phyloP scores from a whole-genome alignment of 2,329 filamentous ascomycete genomes.

The Penicillium sp. region DNA sequence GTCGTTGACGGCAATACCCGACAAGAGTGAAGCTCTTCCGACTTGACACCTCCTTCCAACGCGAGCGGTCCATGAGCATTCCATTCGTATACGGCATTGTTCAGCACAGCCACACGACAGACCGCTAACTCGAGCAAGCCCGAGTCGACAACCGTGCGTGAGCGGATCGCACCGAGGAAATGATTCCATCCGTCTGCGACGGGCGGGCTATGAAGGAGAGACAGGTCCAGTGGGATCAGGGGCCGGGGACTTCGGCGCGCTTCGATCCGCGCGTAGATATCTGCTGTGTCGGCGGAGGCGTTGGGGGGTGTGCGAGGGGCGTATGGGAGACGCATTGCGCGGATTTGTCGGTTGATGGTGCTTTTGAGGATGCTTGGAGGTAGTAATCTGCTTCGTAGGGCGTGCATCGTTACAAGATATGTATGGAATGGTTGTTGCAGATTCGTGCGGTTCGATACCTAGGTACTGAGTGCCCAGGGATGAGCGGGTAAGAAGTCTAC shows the following conservation, averaged over 20 bases:
- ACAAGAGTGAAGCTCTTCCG: conserved; percentile 46
- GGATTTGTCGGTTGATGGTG: too few relatives aligned
- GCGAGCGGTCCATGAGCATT: conserved; percentile 66
- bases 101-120: conserved; percentile 71
- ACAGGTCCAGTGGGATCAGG: conserved; percentile 65
- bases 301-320: conserved; percentile 22
- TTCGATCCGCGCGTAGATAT: conserved; percentile 25
- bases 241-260: conserved; percentile 51
- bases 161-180: conserved; percentile 52
- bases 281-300: conserved; percentile 19
- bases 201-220: conserved; percentile 66
- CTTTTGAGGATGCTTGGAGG: too few relatives aligned
- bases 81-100: conserved; percentile 81
- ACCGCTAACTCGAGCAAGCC: conserved; percentile 69
- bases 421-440: too few relatives aligned
- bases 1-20: conserved; percentile 49
- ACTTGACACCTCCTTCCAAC: conserved; percentile 33
- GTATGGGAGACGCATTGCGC: conserved; percentile 21
- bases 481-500: too few relatives aligned
- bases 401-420: too few relatives aligned
- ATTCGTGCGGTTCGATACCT: too few relatives aligned
- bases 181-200: conserved; percentile 66
- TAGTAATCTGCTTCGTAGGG: too few relatives aligned
- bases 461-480: too few relatives aligned
- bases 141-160: conserved; percentile 44